A percentile compares a stretch with the other conserved stretches of the same genome.
These are phyloP conservation scores for Metarhizium brunneum DNA, from an alignment of 2,329 filamentous ascomycete species.

Conservation along the genomic window DNA sequence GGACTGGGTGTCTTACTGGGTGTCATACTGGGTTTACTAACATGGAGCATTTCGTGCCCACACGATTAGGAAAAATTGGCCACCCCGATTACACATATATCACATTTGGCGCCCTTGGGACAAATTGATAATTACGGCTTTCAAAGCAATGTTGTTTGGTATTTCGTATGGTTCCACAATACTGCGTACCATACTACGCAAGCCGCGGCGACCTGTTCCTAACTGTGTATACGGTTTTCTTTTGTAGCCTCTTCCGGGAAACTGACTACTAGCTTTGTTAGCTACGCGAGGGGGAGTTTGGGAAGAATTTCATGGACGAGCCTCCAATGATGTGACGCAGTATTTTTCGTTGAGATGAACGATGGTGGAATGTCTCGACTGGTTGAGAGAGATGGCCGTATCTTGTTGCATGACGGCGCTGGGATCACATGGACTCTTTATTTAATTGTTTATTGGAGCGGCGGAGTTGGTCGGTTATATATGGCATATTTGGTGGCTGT, in stretches of 20 bases:
- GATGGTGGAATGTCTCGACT: background rate
- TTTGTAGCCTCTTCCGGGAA: background rate
- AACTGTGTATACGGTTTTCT: background rate
- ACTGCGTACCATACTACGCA: too few relatives aligned
- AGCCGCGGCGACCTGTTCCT: too few relatives aligned
- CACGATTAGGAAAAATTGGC: background rate
- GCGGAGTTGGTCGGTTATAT: conserved; percentile 22
- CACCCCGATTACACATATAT: background rate
- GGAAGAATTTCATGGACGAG: conserved; percentile 7
- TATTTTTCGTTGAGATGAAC: conserved; percentile 5
- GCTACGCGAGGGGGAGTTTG: background rate
- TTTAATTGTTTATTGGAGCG: conserved; percentile 15
- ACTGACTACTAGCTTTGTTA: background rate
- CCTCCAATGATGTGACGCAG: conserved; percentile 16
- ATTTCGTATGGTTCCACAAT: too few relatives aligned
- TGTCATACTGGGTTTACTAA: background rate
- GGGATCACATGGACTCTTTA: conserved; percentile 10
- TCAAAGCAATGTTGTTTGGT: too few relatives aligned
- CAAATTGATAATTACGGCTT: too few relatives aligned
- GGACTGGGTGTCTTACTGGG: background rate
- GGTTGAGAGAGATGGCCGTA: background rate
- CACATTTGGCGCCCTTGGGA: too few relatives aligned
- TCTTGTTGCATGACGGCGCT: background rate
- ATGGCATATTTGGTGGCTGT: conserved; percentile 15
- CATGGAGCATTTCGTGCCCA: background rate